Conservation (phyloP, 495 filamentous ascomycete genomes). For the Sordaria brevicollis region DNA sequence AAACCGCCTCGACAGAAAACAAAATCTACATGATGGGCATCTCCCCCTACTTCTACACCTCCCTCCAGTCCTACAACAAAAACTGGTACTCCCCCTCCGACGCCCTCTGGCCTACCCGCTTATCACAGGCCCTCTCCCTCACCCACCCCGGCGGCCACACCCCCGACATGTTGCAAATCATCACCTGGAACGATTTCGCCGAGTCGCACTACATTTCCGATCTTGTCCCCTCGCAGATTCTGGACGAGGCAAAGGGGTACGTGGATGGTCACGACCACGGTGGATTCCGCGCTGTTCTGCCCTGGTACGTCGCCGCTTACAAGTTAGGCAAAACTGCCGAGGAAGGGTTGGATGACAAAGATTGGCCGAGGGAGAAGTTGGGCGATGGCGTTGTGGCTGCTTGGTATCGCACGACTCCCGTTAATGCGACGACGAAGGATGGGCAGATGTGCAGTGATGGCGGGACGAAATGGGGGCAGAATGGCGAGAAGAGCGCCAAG, state of each 20-base stretch:
- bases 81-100: constrained; percentile 61
- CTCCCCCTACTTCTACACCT: constrained; percentile 57
- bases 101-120: constrained; percentile 57
- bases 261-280: constrained; percentile 25
- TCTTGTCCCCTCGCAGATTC: constrained; percentile 16
- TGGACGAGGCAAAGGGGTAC: constrained; percentile 16
- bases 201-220: constrained; percentile 41
- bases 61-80: constrained; percentile 30
- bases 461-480: constrained; percentile 3
- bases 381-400: constrained; percentile 2
- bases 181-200: constrained; percentile 29
- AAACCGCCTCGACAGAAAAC: constrained; percentile 2
- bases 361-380: constrained; percentile 15
- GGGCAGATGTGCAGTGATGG: constrained; percentile 1
- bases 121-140: constrained; percentile 49
- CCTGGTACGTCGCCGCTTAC: constrained; percentile 53
- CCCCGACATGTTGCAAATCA: constrained; percentile 11
- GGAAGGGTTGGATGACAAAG: constrained; percentile 21
- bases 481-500: neutral
- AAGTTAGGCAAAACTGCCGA: constrained; percentile 35
- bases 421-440: neutral
- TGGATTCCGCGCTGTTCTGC: constrained; percentile 34
- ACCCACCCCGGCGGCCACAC: constrained; percentile 27
- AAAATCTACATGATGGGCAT: constrained; percentile 67
- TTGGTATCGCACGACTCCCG: constrained; percentile 6